Evolutionary conservation across 495 filamentous ascomycete species (phyloP).

Genomic region (Podospora appendiculata): DNA sequence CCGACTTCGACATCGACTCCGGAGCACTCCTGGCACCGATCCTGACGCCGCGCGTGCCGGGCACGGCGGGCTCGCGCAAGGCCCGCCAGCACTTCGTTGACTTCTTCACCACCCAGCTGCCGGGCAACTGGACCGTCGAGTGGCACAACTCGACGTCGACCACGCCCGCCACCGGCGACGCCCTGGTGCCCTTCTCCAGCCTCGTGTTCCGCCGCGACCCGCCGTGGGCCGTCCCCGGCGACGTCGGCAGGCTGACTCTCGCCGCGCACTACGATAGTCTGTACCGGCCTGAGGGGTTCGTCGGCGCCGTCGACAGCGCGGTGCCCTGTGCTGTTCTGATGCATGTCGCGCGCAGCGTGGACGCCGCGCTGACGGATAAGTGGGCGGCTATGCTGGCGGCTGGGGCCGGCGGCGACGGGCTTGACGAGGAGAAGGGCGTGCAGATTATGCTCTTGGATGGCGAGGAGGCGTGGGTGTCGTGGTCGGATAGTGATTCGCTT

Average conservation of each 20-base stretch:
- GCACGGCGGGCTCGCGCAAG: slow-evolving; percentile 64
- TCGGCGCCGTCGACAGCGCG: slow-evolving; percentile 89
- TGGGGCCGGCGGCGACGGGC: slow-evolving; percentile 44
- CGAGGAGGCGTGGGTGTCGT: slow-evolving; percentile 80
- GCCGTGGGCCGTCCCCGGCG: slow-evolving; percentile 64
- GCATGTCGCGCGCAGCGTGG: slow-evolving; percentile 73
- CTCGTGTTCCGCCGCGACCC: slow-evolving; percentile 85
- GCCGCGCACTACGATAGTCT: slow-evolving; percentile 95
- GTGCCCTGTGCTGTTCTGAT: slow-evolving; percentile 89
- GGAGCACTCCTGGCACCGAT: slow-evolving; percentile 80
- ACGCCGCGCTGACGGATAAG: slow-evolving; percentile 68
- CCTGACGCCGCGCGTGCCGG: slow-evolving; percentile 82
- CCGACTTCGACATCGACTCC: slow-evolving; percentile 73
- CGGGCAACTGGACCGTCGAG: slow-evolving; percentile 61
- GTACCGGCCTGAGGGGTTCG: slow-evolving; percentile 74
- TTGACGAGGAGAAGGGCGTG: slow-evolving; percentile 65
- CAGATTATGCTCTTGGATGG: slow-evolving; percentile 90
- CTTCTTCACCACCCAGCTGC: slow-evolving; percentile 68
- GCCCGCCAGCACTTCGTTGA: slow-evolving; percentile 76
- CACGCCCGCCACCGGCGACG: slow-evolving; percentile 64
- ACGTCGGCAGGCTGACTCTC: slow-evolving; percentile 72
- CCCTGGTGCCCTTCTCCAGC: slow-evolving; percentile 75
- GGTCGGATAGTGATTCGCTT: slow-evolving; percentile 73
- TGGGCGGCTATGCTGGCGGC: slow-evolving; percentile 64
- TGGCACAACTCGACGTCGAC: slow-evolving; percentile 81